phyloP scores from a whole-genome alignment of 768 basidiomycete genomes.

The Mycena galopus region DNA sequence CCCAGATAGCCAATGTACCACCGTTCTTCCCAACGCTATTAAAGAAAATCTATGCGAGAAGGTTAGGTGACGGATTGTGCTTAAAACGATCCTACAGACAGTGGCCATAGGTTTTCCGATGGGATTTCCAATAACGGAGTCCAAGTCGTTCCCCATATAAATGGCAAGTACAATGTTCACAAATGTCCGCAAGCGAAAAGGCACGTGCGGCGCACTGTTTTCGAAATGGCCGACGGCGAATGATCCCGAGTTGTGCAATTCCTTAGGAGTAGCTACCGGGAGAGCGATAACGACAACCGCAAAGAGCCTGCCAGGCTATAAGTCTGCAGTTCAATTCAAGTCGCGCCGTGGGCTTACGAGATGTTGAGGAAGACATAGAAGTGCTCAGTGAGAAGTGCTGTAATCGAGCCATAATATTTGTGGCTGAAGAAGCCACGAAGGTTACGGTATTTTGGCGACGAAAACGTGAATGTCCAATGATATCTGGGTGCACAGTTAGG shows the following conservation, averaged over 20 bases:
- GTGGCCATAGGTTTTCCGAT: no score
- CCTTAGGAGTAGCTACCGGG: no score
- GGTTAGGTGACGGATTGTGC: conserved; percentile 19
- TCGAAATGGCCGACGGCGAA: conserved; percentile 74
- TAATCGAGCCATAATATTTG: conserved; percentile 72
- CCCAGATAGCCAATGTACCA: conserved; percentile 51
- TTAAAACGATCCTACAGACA: conserved; percentile 36
- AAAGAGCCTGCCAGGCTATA: conserved; percentile 59
- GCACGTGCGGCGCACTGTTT: conserved; percentile 57
- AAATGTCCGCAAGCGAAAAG: conserved; percentile 48
- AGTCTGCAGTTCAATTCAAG: neutral
- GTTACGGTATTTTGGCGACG: conserved; percentile 65
- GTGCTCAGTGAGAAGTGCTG: no score
- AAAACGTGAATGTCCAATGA: conserved; percentile 70
- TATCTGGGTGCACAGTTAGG: no score
- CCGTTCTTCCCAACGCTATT: conserved; percentile 49
- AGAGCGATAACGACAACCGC: conserved; percentile 77
- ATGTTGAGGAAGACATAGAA: conserved; percentile 79
- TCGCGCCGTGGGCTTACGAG: conserved; percentile 54
- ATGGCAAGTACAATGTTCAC: conserved; percentile 74
- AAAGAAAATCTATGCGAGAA: conserved; percentile 58
- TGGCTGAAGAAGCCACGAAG: conserved; percentile 76
- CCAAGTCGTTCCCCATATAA: conserved; percentile 68
- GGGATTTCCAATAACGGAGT: conserved; percentile 47
- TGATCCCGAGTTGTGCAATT: conserved; percentile 69